Evolutionary conservation across 2,329 filamentous ascomycete genomes (phyloP), one percentile per base, ranked within the genome.

Genomic region (Penicillium occitanis): DNA sequence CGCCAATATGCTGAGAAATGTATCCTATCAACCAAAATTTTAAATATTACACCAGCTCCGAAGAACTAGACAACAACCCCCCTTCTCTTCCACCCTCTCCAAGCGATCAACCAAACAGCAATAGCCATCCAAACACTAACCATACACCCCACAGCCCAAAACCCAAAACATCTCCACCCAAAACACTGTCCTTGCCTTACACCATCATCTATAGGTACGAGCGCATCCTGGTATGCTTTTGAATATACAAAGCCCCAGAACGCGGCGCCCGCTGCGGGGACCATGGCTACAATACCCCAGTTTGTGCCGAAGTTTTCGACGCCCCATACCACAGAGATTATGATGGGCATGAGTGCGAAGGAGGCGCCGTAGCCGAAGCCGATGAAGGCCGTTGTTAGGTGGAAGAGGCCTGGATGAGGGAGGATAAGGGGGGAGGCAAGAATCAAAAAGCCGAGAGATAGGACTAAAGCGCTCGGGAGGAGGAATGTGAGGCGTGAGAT

Each of bases 221-320:
- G 53, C 11, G 69, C 77, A 66, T 68, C 74, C 70, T 80, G 77
- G 65, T 80, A 80, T 22, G 72, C 75, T 35, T 67, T 71, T 58
- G 91, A 92, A 76, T 98, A 99, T n/a, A 97, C 82, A 0, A 95
- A 78, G 0, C 93, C 92, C 93, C 94, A 99, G 37, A 97, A 85
- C 0, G 92, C 92, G 0, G 94, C 93, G 0, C 94, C 95, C 0
- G 91, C 80, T 0, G 95, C 95, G 2, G 95, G 95, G 65, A 94
- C 89, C 83, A 96, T 95, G 50, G 93, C 93, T 7, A 98, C 88
- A 68, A 98, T 93, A 10, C 95, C 95, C 88, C 94, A 99, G 73
- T 99, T 98, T 0, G 95, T 99, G 66, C 92, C 95, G 75, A 99
- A 98, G 76, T 98, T 99, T 81, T 98, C 93, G 0, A 97, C 93